phyloP scores from a whole-genome alignment of 495 filamentous ascomycete species.

The Gamarada debralockiae region DNA sequence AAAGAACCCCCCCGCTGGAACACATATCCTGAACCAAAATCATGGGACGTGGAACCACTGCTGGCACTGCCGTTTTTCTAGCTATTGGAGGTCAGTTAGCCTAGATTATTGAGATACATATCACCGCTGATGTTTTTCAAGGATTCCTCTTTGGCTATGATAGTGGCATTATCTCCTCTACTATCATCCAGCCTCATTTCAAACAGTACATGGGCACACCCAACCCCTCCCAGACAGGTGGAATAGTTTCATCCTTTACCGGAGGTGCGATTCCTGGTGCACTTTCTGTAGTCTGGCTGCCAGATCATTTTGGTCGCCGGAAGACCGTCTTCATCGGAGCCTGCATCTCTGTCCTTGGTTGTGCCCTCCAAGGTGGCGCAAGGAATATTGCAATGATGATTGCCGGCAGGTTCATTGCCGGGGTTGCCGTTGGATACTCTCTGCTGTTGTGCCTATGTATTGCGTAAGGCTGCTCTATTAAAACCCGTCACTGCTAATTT shows the following conservation, averaged over 20 bases:
- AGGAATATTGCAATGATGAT: slow-evolving; percentile 15
- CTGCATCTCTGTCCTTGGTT: slow-evolving; percentile 15
- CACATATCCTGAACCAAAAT: no score
- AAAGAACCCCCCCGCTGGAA: no score
- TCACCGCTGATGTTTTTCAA: background rate
- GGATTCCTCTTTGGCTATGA: slow-evolving; percentile 22
- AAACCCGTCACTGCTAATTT: background rate
- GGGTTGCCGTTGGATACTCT: slow-evolving; percentile 36
- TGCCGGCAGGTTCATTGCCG: slow-evolving; percentile 42
- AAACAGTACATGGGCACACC: slow-evolving; percentile 12
- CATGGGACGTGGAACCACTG: slow-evolving; percentile 1
- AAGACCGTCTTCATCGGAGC: slow-evolving; percentile 16
- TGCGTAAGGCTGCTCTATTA: slow-evolving; percentile 10
- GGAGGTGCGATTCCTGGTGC: slow-evolving; percentile 19
- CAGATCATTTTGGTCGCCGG: slow-evolving; percentile 16
- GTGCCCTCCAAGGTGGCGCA: slow-evolving; percentile 18
- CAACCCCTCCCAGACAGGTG: slow-evolving; percentile 6
- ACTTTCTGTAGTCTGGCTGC: slow-evolving; percentile 13
- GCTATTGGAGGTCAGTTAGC: slow-evolving; percentile 14
- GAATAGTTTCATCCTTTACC: slow-evolving; percentile 15
- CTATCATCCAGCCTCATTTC: slow-evolving; percentile 17
- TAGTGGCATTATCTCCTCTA: slow-evolving; percentile 19
- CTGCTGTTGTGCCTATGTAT: slow-evolving; percentile 40
- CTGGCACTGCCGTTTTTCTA: slow-evolving; percentile 4
- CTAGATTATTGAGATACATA: background rate